Conservation (phyloP, 257 asterid species). For the Perilla frutescens region DNA sequence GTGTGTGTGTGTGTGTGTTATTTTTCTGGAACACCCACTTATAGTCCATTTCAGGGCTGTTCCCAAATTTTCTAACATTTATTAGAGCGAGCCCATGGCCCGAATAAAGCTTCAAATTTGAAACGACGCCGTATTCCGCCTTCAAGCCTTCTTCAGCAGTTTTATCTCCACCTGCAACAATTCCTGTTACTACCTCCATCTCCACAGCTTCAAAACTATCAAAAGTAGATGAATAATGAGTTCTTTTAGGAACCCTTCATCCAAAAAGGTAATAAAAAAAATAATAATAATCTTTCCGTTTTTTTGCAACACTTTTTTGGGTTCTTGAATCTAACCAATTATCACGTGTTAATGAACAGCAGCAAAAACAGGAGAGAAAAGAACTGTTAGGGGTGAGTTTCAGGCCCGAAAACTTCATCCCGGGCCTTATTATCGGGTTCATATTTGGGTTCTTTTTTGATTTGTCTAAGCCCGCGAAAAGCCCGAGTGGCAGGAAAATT, state of each 20-base stretch:
- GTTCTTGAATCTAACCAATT: background rate
- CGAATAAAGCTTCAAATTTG: background rate
- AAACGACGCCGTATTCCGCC: slow-evolving; percentile 40
- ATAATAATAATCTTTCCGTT: background rate
- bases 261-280: slow-evolving; percentile 56
- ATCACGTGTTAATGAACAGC: slow-evolving; percentile 4
- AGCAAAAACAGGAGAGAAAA: slow-evolving; percentile 57
- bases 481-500: slow-evolving; percentile 42
- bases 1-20: no score
- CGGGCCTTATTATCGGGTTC: slow-evolving; percentile 91
- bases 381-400: slow-evolving; percentile 83
- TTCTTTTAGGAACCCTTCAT: slow-evolving; percentile 51
- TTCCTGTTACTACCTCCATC: slow-evolving; percentile 28
- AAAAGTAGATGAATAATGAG: slow-evolving; percentile 38
- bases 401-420: slow-evolving; percentile 90
- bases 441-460: slow-evolving; percentile 74
- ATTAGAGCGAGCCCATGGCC: background rate
- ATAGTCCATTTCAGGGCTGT: no score
- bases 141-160: background rate
- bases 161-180: slow-evolving; percentile 32
- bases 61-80: no score
- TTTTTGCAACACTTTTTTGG: background rate
- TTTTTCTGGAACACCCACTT: no score
- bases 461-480: slow-evolving; percentile 56
- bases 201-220: slow-evolving; percentile 32